Evolutionary conservation across 1,139 yeast species (phyloP).

Genomic region (Saccharomycopsis crataegensis): DNA sequence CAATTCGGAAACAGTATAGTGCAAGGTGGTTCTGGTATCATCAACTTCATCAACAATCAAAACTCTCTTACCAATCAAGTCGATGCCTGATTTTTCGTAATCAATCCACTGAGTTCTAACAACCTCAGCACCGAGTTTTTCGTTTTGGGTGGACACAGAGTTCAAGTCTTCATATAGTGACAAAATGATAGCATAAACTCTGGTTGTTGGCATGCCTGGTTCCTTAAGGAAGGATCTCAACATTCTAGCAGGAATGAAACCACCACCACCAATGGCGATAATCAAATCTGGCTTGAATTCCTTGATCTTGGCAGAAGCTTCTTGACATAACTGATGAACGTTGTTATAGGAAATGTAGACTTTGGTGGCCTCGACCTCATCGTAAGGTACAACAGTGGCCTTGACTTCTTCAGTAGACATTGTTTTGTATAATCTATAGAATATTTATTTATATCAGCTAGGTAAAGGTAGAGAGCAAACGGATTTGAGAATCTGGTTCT

Average conservation of each 20-base stretch:
- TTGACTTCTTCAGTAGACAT: slow-evolving; percentile 9
- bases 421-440: background rate
- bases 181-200: slow-evolving; percentile 58
- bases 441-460: too few species aligned
- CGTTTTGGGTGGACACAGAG: slow-evolving; percentile 35
- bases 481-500: background rate
- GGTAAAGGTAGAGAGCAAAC: background rate
- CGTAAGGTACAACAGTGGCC: slow-evolving; percentile 13
- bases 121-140: slow-evolving; percentile 51
- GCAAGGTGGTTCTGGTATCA: slow-evolving; percentile 91
- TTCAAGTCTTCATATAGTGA: slow-evolving; percentile 54
- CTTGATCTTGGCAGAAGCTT: slow-evolving; percentile 42
- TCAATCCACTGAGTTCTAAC: slow-evolving; percentile 64
- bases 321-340: slow-evolving; percentile 54
- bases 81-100: slow-evolving; percentile 37
- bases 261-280: slow-evolving; percentile 66
- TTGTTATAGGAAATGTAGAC: slow-evolving; percentile 55
- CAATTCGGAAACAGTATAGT: slow-evolving; percentile 82
- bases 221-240: slow-evolving; percentile 52
- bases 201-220: slow-evolving; percentile 48
- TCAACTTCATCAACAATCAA: slow-evolving; percentile 92
- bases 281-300: slow-evolving; percentile 47
- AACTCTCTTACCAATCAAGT: slow-evolving; percentile 53
- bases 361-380: slow-evolving; percentile 29
- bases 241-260: slow-evolving; percentile 60